phyloP scores from a whole-genome alignment of 208 protist species.

The Endotrypanum monterogeii region DNA sequence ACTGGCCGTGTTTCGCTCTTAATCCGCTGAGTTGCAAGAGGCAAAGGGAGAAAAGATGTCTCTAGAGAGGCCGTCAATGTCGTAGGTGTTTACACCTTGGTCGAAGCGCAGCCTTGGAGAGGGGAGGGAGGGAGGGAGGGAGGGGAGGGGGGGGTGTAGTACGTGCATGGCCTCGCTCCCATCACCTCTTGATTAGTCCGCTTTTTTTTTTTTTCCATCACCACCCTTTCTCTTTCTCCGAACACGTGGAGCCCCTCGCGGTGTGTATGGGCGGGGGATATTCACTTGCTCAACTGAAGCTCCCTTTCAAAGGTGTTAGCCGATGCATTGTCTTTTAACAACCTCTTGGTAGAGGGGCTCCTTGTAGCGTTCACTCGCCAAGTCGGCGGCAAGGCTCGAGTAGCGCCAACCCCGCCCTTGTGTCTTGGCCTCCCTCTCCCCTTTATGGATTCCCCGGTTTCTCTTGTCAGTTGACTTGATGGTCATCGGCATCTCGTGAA shows the following conservation, averaged over 20 bases:
- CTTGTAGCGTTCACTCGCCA: neutral
- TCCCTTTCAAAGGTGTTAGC: neutral
- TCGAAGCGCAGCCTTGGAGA: neutral
- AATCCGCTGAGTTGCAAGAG: neutral
- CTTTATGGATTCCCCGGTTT: conserved; percentile 2
- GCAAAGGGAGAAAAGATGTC: neutral
- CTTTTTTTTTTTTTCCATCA: too few species aligned
- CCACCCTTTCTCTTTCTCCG: too few species aligned
- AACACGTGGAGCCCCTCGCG: neutral
- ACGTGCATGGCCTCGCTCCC: neutral
- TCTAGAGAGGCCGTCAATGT: neutral
- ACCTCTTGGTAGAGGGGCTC: neutral
- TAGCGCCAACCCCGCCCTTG: neutral
- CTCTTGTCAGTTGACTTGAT: neutral
- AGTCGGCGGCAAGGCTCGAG: neutral
- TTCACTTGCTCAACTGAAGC: neutral
- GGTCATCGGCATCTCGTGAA: neutral
- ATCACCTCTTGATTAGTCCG: too few species aligned
- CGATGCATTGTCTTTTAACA: too few species aligned
- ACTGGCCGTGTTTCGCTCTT: neutral
- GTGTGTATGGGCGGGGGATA: neutral
- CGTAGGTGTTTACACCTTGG: neutral
- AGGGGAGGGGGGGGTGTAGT: neutral
- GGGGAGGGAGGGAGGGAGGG: neutral
- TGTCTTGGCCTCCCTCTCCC: too few species aligned